Percentiles rank a stretch among this genome's conserved stretches.
phyloP scores from a whole-genome alignment of 139 green algal genomes.

The Chlamydomonas incerta region DNA sequence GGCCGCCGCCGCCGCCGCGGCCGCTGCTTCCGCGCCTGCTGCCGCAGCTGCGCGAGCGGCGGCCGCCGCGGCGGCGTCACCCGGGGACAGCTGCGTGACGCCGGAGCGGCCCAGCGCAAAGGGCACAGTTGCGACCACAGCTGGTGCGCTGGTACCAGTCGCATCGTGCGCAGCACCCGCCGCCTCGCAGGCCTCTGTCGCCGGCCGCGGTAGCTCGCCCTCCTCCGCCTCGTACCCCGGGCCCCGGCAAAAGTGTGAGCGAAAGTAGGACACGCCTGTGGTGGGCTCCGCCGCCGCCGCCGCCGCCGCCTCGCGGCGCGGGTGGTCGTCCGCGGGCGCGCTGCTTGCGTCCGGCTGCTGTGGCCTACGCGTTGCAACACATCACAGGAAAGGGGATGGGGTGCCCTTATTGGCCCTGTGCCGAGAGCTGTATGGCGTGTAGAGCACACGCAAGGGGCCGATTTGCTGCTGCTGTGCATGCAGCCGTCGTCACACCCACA shows the following conservation, averaged over 20 bases:
- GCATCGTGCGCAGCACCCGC: too few relatives aligned
- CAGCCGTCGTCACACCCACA: not conserved
- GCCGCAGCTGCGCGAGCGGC: not conserved
- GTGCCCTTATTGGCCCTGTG: too few relatives aligned
- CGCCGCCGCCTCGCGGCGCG: not conserved
- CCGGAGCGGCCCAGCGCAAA: too few relatives aligned
- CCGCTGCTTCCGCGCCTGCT: too few relatives aligned
- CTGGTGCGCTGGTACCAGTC: too few relatives aligned
- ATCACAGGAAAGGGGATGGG: too few relatives aligned
- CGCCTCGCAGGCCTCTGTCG: too few relatives aligned
- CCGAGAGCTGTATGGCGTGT: too few relatives aligned
- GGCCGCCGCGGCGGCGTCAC: not conserved
- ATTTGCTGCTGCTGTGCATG: not conserved
- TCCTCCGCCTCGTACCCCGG: constrained; percentile 26
- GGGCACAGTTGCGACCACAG: too few relatives aligned
- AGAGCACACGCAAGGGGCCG: not conserved
- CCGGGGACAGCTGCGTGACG: not conserved
- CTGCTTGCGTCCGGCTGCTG: not conserved
- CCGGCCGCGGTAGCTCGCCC: not conserved
- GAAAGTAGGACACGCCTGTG: constrained; percentile 26
- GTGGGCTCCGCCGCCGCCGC: not conserved
- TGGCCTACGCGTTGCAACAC: not conserved
- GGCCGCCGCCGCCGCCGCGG: not conserved
- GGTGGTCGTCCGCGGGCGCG: not conserved
- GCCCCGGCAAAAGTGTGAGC: constrained; percentile 22